Evolutionary conservation across 176 grass and related monocot genomes (phyloP), one percentile per base, ranked within the genome.

Genomic region (Rhynchospora pubera): DNA sequence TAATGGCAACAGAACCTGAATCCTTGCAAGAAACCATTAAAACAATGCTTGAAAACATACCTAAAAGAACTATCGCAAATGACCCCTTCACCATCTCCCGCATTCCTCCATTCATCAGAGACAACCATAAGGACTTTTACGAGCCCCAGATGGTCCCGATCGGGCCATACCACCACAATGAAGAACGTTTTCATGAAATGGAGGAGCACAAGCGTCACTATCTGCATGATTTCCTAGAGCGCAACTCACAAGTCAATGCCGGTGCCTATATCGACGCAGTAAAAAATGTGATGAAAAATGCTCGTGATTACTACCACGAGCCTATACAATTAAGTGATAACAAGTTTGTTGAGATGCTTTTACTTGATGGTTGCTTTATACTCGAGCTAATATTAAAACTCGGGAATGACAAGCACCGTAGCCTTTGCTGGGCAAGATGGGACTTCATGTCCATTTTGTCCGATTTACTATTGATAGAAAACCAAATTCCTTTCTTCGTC

Each of bases 391-490:
- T 58, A 26, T 78, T 78, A 9, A 78, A 78, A 6, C 51, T 58
- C 21, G 1, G 57, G 0, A 19, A 78, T 9, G 4, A 78, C 11
- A 5, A 78, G 18, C 8, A 55, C 12, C 50, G 57, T 42, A 0
- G 2, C 44, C 48, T 57, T 78, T 18, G 5, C 28, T 56, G 50
- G 5, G 75, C 75, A 30, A 48, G 75, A 78, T 78, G 75, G 75
- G 75, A 78, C 12, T 56, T 56, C 22, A 50, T 78, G 43, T 12
- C 47, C 51, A 78, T 78, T 56, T 23, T 78, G 74, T 78, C 74
- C 11, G 74, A 78, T 78, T 58, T 78, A 48, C 74, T 78, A 5
- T 72, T 72, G 68, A n/a, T 72, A n/a, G 68, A 72, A 72, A 72
- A 48, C 44, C 68, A 72, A 44, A 58, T 58, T 78, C 22, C 74